Conservation (phyloP, 2,329 filamentous ascomycete species). For the Aspergillus ochraceoroseus region DNA sequence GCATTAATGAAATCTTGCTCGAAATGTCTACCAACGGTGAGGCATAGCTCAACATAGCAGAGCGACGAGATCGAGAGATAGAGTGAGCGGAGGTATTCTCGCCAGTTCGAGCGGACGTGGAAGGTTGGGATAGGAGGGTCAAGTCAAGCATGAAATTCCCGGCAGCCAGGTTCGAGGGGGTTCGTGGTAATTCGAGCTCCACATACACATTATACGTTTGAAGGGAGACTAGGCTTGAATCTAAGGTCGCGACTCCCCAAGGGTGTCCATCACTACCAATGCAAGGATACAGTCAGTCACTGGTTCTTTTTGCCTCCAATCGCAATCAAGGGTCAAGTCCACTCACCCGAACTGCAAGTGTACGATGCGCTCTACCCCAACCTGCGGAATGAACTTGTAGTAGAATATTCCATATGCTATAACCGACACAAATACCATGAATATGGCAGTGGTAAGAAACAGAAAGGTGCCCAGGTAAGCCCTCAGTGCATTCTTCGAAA, state of each 20-base stretch:
- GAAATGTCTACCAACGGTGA: constrained; percentile 63
- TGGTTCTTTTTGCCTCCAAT: neutral
- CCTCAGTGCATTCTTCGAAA: constrained; percentile 59
- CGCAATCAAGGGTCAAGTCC: too few species aligned
- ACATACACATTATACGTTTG: constrained; percentile 84
- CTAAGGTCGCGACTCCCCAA: constrained; percentile 50
- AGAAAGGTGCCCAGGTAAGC: constrained; percentile 60
- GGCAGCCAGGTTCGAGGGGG: constrained; percentile 64
- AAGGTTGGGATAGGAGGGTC: constrained; percentile 56
- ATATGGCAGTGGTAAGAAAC: constrained; percentile 48
- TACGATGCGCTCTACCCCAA: constrained; percentile 57
- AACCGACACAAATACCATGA: constrained; percentile 55
- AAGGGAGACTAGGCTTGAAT: constrained; percentile 56
- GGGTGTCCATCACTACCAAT: constrained; percentile 44
- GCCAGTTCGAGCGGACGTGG: constrained; percentile 29
- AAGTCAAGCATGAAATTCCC: constrained; percentile 96
- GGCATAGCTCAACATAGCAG: constrained; percentile 73
- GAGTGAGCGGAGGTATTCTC: constrained; percentile 38
- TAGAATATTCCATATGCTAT: constrained; percentile 65
- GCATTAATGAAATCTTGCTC: constrained; percentile 58
- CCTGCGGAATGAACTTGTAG: constrained; percentile 61
- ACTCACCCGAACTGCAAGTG: constrained; percentile 62
- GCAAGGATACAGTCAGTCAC: constrained; percentile 3
- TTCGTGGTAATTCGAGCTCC: constrained; percentile 70
- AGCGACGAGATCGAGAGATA: constrained; percentile 63